Base-by-base conservation (phyloP, 495 filamentous ascomycete species). In the Penicillium ochrochloron region DNA sequence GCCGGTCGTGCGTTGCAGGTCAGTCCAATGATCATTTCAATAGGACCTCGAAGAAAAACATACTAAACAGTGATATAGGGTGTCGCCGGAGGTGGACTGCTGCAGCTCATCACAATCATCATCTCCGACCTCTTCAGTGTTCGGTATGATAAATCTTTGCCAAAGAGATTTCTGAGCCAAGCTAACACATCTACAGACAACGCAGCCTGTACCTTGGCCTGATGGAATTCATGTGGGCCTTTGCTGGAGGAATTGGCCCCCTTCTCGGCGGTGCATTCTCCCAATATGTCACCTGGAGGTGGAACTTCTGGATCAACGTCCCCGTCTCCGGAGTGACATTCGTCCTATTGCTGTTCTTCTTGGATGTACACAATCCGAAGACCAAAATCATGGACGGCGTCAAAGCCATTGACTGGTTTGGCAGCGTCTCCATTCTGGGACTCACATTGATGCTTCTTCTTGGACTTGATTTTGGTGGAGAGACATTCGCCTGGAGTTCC, bases 381-480 rank as follows among this genome's bases (percentile, higher is more conserved):
- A 89, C 87, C 0, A 75, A 76, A 7, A 71, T 89, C 12, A 19
- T 74, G 25, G 83, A 86, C 0, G 93, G 93, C 0, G 75, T 96
- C 19, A 88, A 86, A 59, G 89, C 90, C 1, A 88, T 94, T 17
- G 91, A 95, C 71, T 93, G 90, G 90, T 74, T 85, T 35, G 92
- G 92, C 2, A 87, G 85, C 12, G 52, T 91, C 21, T 84, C 85
- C 3, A 86, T 95, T 57, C 81, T 94, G 7, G 88, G 85, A 12
- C 86, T 88, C 9, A 91, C 90, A 0, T 71, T 94, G 50, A 91
- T 94, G 86, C 73, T 96, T 37, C 79, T 96, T 3, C 82, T 94
- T 5, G 92, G 89, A 2, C 80, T 96, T 17, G 86, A 92, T 67
- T 89, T 90, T 66, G 92, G 92, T 29, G 92, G 93, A 14, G 85